Conservation (phyloP, 2,329 filamentous ascomycete species). For the Lasiodiplodia citricola region DNA sequence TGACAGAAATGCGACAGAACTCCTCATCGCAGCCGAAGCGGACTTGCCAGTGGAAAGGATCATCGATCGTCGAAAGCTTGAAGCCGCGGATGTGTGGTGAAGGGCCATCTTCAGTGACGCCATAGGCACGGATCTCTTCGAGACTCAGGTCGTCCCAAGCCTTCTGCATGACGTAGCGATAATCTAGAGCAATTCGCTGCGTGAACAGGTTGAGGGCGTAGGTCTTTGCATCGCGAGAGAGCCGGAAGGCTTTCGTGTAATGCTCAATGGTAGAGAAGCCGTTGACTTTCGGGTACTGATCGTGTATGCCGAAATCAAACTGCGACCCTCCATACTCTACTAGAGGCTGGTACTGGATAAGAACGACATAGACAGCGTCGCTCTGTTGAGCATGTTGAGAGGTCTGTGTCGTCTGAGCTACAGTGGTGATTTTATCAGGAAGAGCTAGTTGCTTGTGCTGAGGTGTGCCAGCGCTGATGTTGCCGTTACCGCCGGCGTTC, state of each 20-base stretch:
- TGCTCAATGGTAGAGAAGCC: not conserved
- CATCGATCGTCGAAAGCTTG: not conserved
- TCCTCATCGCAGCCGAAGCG: slow-evolving; percentile 17
- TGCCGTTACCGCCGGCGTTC: not conserved
- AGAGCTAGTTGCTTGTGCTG: not conserved
- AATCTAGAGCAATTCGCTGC: not conserved
- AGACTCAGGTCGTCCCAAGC: not conserved
- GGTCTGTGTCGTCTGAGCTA: not conserved
- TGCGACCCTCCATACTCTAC: slow-evolving; percentile 9
- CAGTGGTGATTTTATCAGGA: not conserved
- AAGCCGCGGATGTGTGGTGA: not conserved
- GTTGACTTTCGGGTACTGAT: not conserved
- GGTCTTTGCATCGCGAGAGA: not conserved
- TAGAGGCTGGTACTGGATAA: not conserved
- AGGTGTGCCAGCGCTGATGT: not conserved
- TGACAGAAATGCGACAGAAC: not conserved
- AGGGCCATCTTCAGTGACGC: not conserved
- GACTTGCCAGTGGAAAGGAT: not conserved
- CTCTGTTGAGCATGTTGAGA: not conserved
- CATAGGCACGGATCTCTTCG: not conserved
- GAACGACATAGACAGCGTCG: not conserved
- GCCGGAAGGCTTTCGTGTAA: not conserved
- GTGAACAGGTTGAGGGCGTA: slow-evolving; percentile 5
- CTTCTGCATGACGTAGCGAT: slow-evolving; percentile 8
- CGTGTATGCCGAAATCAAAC: not conserved